These are phyloP conservation scores for Anthracocystis panici-leucophaei DNA, from an alignment of 1,284 basidiomycete species.

Conservation along the genomic window DNA sequence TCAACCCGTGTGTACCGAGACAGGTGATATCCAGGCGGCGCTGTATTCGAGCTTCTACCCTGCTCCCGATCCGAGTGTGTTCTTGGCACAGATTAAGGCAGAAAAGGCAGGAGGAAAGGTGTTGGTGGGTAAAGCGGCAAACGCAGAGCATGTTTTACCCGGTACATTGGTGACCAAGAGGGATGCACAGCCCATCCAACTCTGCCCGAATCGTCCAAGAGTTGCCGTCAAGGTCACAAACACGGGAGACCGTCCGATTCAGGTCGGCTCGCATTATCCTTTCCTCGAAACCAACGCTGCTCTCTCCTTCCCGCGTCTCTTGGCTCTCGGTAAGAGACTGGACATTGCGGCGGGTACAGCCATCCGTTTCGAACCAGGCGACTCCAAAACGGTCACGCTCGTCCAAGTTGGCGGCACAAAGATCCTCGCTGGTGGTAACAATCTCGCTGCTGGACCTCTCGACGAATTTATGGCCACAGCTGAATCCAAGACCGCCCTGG, in stretches of 20 bases:
- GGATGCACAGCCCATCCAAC: slow-evolving; percentile 74
- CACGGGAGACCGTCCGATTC: slow-evolving; percentile 92
- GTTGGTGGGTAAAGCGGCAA: slow-evolving; percentile 4
- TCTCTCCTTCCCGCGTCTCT: slow-evolving; percentile 84
- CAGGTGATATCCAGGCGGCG: slow-evolving; percentile 82
- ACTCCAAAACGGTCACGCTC: slow-evolving; percentile 84
- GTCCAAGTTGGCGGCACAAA: slow-evolving; percentile 82
- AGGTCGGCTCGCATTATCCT: slow-evolving; percentile 77
- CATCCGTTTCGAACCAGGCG: slow-evolving; percentile 95
- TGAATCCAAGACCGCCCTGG: slow-evolving; percentile 17
- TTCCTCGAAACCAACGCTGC: slow-evolving; percentile 90
- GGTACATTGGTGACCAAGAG: slow-evolving; percentile 54
- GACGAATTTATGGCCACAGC: slow-evolving; percentile 33
- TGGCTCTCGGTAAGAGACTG: slow-evolving; percentile 85
- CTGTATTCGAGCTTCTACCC: slow-evolving; percentile 94
- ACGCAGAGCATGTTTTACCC: slow-evolving; percentile 38
- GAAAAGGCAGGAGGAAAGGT: background rate
- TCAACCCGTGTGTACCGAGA: slow-evolving; percentile 82
- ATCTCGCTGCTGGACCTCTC: slow-evolving; percentile 71
- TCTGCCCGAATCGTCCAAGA: slow-evolving; percentile 81
- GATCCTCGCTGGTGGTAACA: slow-evolving; percentile 78
- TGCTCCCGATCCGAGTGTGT: slow-evolving; percentile 75
- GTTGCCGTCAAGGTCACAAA: slow-evolving; percentile 85
- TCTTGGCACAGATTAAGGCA: slow-evolving; percentile 11
- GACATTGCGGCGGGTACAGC: slow-evolving; percentile 95